A percentile compares a stretch with the other conserved stretches of the same genome.
Conservation (phyloP, 495 filamentous ascomycete species). For the Aspergillus conjunctus region DNA sequence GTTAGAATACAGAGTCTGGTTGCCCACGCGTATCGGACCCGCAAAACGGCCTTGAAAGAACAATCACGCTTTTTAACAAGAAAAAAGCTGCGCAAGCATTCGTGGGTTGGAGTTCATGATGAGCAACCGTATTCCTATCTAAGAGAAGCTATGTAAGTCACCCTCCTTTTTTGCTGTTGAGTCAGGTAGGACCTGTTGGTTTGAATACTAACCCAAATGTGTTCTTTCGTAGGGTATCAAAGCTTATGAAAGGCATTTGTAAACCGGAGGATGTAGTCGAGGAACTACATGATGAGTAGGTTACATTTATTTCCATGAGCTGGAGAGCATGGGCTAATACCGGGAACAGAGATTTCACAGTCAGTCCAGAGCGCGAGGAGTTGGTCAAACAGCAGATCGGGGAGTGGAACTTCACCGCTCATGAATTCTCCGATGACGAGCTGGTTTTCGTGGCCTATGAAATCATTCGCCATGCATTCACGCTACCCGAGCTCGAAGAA, state of each 20-base stretch:
- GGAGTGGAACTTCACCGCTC: conserved; percentile 84
- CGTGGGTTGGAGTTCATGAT: conserved; percentile 89
- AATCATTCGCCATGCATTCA: conserved; percentile 88
- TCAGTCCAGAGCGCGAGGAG: conserved; percentile 59
- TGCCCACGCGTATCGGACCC: conserved; percentile 79
- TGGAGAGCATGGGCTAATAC: conserved; percentile 4
- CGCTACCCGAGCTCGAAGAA: conserved; percentile 74
- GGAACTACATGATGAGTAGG: conserved; percentile 48
- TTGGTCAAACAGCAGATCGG: conserved; percentile 71
- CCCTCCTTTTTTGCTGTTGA: neutral
- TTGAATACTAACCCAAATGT: neutral
- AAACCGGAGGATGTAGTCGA: conserved; percentile 64
- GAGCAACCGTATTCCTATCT: conserved; percentile 87
- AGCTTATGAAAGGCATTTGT: conserved; percentile 89
- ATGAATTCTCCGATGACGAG: conserved; percentile 86
- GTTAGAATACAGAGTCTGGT: conserved; percentile 71
- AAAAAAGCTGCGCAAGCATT: conserved; percentile 75
- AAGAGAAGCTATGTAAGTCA: conserved; percentile 70
- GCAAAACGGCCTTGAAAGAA: conserved; percentile 68
- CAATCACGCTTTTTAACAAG: conserved; percentile 64
- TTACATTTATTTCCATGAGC: neutral
- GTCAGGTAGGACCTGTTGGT: neutral
- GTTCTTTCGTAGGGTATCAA: conserved; percentile 69
- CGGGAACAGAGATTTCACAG: conserved; percentile 38
- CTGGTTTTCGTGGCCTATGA: conserved; percentile 74